Base-by-base conservation (phyloP, 2,329 filamentous ascomycete genomes). In the Ampelomyces quisqualis region DNA sequence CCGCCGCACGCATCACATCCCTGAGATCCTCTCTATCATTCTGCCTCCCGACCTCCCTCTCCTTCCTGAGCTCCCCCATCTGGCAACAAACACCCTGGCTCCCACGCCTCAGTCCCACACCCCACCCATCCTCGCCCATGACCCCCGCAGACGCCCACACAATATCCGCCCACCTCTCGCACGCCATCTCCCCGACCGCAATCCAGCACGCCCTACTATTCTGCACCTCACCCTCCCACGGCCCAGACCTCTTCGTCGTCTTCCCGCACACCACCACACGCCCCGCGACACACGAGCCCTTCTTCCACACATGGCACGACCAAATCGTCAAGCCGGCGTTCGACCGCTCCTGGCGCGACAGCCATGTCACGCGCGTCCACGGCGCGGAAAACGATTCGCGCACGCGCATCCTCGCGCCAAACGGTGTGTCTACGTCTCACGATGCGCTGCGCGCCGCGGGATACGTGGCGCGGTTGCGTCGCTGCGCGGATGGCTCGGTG, bases 261-360 rank as follows among this genome's bases (percentile, higher is more conserved):
- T 60, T 60, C 11, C 57, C 55, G 9, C 30, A 54, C n/a, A n/a
- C n/a, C n/a, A n/a, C n/a, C n/a, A n/a, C n/a, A n/a, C n/a, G n/a
- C n/a, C n/a, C n/a, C n/a, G n/a, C n/a, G n/a, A 13, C 29, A 37
- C 1, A 13, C n/a, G 6, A 37, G 26, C n/a, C 21, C 13, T 21
- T 7, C 38, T 5, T 24, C 29, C 8, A 18, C 7, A 18, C 19
- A 45, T 58, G 53, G 53, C 53, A 57, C 38, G 45, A 57, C 7
- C 34, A 53, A 1, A 45, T 60, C 4, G 34, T 60, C 11, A 48
- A 43, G 14, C 55, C 55, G 1, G 51, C 53, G 1, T 57, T 57
- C 34, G 42, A 57, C 20, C 20, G 21, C 11, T 51, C 56, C 3
- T 60, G 51, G 55, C 30, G 33, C 7, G 33, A 49, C 13, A 47